Percentiles rank a stretch among this genome's conserved stretches.
These are phyloP conservation scores for Potentilla sterilis DNA, from an alignment of 306 rosid genomes.

Conservation along the genomic window DNA sequence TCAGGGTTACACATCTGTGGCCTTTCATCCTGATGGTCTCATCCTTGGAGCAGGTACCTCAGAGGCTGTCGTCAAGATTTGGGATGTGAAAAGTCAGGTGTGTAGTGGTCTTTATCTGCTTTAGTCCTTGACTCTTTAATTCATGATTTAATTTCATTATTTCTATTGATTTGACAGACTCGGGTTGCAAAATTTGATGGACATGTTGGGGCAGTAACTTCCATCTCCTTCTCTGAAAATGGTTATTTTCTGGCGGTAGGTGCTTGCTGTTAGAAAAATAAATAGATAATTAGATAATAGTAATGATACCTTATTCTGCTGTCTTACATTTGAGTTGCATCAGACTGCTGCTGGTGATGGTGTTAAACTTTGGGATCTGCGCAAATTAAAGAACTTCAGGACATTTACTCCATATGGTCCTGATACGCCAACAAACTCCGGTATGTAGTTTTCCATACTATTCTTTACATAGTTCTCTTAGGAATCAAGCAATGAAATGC, in stretches of 20 bases:
- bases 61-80: constrained; percentile 79
- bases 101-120: constrained; percentile 2
- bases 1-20: constrained; percentile 92
- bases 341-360: constrained; percentile 98
- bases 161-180: constrained; percentile 53
- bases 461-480: background rate
- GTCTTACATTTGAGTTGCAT: constrained; percentile 23
- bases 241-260: constrained; percentile 99
- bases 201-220: constrained; percentile 82
- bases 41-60: constrained; percentile 99
- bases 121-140: background rate
- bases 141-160: constrained; percentile 4
- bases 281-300: background rate
- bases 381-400: constrained; percentile 86
- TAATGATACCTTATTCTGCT: constrained; percentile 12
- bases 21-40: constrained; percentile 99
- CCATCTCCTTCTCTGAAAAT: constrained; percentile 92
- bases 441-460: constrained; percentile 32
- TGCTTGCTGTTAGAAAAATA: constrained; percentile 14
- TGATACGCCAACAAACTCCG: constrained; percentile 81
- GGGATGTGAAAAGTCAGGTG: constrained; percentile 99
- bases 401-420: constrained; percentile 76
- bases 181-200: constrained; percentile 94
- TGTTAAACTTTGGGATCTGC: constrained; percentile 95
- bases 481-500: background rate